Evolutionary conservation across 2,329 filamentous ascomycete genomes (phyloP).

Genomic region (Knoxdaviesia proteae): DNA sequence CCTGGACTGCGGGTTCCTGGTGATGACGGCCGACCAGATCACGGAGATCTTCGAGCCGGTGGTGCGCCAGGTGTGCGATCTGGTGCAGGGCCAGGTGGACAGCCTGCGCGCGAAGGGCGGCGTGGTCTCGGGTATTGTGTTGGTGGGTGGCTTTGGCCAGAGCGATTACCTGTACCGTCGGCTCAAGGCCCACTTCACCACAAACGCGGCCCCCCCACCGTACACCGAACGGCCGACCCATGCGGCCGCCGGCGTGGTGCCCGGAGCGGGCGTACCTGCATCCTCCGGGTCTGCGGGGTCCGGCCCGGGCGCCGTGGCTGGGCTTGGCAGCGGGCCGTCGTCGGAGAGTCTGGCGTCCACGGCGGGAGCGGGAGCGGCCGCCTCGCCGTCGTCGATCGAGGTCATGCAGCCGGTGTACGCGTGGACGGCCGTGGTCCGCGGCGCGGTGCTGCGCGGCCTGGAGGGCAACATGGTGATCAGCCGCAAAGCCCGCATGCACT

Average conservation of each 20-base stretch:
- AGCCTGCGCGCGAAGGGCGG: slow-evolving; percentile 38
- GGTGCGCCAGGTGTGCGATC: slow-evolving; percentile 46
- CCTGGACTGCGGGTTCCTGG: slow-evolving; percentile 55
- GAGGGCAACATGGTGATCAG: slow-evolving; percentile 66
- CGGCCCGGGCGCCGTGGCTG: no score
- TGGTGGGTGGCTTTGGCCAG: slow-evolving; percentile 67
- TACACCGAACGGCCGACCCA: slow-evolving; percentile 55
- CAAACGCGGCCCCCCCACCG: slow-evolving; percentile 32
- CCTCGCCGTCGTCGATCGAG: slow-evolving; percentile 31
- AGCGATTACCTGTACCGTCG: slow-evolving; percentile 55
- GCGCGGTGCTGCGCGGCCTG: slow-evolving; percentile 52
- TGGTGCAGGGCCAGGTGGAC: slow-evolving; percentile 47
- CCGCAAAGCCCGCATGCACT: slow-evolving; percentile 53
- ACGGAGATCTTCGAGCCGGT: slow-evolving; percentile 60
- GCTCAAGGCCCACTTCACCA: slow-evolving; percentile 47
- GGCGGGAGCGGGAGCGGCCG: no score
- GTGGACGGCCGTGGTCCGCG: slow-evolving; percentile 63
- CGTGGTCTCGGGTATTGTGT: slow-evolving; percentile 51
- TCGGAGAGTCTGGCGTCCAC: no score
- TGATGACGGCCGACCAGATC: slow-evolving; percentile 48
- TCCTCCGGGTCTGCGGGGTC: no score
- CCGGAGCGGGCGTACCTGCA: slow-evolving; percentile 17
- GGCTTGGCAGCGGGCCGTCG: no score
- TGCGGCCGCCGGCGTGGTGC: slow-evolving; percentile 23
- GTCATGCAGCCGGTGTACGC: slow-evolving; percentile 69